phyloP scores from a whole-genome alignment of 768 basidiomycete species.

The Neoboletus subvelutipes region DNA sequence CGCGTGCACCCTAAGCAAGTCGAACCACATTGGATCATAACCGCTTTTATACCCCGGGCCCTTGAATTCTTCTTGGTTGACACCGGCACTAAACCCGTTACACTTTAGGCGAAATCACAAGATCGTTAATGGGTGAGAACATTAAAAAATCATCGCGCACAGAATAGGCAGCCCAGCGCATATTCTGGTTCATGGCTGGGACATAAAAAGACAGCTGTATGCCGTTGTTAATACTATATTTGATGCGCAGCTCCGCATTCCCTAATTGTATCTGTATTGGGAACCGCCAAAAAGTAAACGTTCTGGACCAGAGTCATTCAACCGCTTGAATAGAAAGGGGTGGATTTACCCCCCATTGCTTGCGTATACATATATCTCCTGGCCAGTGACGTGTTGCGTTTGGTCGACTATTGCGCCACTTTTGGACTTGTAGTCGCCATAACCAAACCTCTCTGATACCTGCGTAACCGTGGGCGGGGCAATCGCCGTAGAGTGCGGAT shows the following conservation, averaged over 20 bases:
- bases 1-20: slow-evolving; percentile 81
- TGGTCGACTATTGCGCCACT: slow-evolving; percentile 28
- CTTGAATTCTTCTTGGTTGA: slow-evolving; percentile 85
- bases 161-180: slow-evolving; percentile 89
- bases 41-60: slow-evolving; percentile 78
- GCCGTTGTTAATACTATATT: slow-evolving; percentile 81
- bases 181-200: slow-evolving; percentile 76
- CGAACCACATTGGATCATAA: slow-evolving; percentile 91
- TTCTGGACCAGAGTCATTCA: slow-evolving; percentile 42
- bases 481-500: slow-evolving; percentile 55
- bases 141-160: slow-evolving; percentile 40
- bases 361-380: slow-evolving; percentile 71
- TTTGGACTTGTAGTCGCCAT: slow-evolving; percentile 21
- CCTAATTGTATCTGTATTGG: slow-evolving; percentile 77
- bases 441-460: slow-evolving; percentile 2
- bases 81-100: slow-evolving; percentile 86
- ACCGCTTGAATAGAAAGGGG: neutral
- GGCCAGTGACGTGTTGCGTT: slow-evolving; percentile 49
- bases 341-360: slow-evolving; percentile 52
- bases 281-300: slow-evolving; percentile 95
- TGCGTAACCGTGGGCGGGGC: slow-evolving; percentile 22
- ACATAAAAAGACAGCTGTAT: slow-evolving; percentile 78
- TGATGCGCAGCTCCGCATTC: slow-evolving; percentile 68
- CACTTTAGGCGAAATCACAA: slow-evolving; percentile 47
- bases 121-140: neutral